Conservation (phyloP, 176 grass and related monocot species). For the Zoysia japonica region DNA sequence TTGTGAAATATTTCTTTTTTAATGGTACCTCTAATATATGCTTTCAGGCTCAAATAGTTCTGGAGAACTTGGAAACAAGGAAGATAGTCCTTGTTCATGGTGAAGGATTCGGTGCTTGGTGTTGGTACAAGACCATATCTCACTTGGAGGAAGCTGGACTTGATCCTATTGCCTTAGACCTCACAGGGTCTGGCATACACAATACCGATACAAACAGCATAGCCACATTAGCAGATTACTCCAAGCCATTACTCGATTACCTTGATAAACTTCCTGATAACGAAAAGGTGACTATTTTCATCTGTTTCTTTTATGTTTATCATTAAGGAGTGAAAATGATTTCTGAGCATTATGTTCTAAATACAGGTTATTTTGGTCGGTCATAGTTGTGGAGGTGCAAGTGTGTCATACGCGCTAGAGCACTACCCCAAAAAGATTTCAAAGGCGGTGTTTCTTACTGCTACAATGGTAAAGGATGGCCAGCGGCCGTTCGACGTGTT, state of each 20-base stretch:
- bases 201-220: slow-evolving; percentile 75
- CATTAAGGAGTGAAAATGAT: background rate
- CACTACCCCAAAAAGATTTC: slow-evolving; percentile 74
- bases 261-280: slow-evolving; percentile 61
- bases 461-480: slow-evolving; percentile 94
- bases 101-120: slow-evolving; percentile 99
- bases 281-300: slow-evolving; percentile 43
- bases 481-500: slow-evolving; percentile 88
- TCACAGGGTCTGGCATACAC: slow-evolving; percentile 89
- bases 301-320: background rate
- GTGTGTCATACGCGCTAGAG: slow-evolving; percentile 76
- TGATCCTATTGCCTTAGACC: slow-evolving; percentile 79
- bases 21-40: slow-evolving; percentile 12
- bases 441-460: slow-evolving; percentile 83
- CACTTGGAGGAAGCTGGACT: slow-evolving; percentile 92
- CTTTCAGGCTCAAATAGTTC: slow-evolving; percentile 54
- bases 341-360: background rate
- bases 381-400: slow-evolving; percentile 94
- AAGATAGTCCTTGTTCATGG: slow-evolving; percentile 94
- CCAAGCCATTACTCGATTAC: slow-evolving; percentile 84
- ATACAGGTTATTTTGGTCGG: slow-evolving; percentile 88
- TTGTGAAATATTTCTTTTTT: background rate
- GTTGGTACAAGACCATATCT: slow-evolving; percentile 97
- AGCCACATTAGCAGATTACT: slow-evolving; percentile 81
- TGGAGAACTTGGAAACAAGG: slow-evolving; percentile 93